Percentiles rank a stretch among this genome's conserved stretches.
Evolutionary conservation across 2,329 filamentous ascomycete genomes (phyloP).

Genomic region (Epichloe typhina): DNA sequence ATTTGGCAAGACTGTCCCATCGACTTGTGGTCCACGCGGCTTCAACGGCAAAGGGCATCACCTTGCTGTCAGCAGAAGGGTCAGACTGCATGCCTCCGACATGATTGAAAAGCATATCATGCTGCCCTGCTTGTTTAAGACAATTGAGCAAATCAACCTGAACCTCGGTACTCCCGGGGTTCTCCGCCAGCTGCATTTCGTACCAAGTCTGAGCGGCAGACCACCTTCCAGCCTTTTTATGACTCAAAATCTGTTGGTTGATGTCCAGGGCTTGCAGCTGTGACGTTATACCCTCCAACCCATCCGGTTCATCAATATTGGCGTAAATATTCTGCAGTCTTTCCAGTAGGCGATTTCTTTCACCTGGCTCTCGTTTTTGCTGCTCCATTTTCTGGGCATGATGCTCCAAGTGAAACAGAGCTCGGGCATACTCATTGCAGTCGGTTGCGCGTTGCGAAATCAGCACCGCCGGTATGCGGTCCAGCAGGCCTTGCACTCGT

Average conservation of each 20-base stretch:
- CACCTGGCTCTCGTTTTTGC: slow-evolving; percentile 31
- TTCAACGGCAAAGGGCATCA: slow-evolving; percentile 77
- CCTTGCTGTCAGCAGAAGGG: slow-evolving; percentile 39
- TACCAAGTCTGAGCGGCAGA: slow-evolving; percentile 96
- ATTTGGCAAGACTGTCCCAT: slow-evolving; percentile 62
- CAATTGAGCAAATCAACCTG: slow-evolving; percentile 79
- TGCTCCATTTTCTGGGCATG: slow-evolving; percentile 50
- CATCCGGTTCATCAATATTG: slow-evolving; percentile 94
- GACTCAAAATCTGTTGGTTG: slow-evolving; percentile 84
- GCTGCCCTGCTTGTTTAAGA: slow-evolving; percentile 87
- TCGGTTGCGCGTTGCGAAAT: slow-evolving; percentile 75
- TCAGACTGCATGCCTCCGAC: slow-evolving; percentile 60
- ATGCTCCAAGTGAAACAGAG: slow-evolving; percentile 89
- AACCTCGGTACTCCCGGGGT: slow-evolving; percentile 61
- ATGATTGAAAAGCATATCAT: slow-evolving; percentile 78
- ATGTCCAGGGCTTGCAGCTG: slow-evolving; percentile 79
- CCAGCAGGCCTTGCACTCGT: slow-evolving; percentile 37
- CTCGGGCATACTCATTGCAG: slow-evolving; percentile 83
- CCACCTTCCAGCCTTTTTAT: slow-evolving; percentile 88
- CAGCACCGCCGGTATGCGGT: slow-evolving; percentile 59
- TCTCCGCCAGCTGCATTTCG: slow-evolving; percentile 72
- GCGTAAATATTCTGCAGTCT: slow-evolving; percentile 88
- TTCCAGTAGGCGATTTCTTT: slow-evolving; percentile 55
- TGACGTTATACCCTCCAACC: slow-evolving; percentile 85
- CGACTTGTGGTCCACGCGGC: slow-evolving; percentile 82